Percentiles rank a stretch among this genome's conserved stretches.
phyloP scores from a whole-genome alignment of 495 filamentous ascomycete species.

The Xeromyces bisporus region DNA sequence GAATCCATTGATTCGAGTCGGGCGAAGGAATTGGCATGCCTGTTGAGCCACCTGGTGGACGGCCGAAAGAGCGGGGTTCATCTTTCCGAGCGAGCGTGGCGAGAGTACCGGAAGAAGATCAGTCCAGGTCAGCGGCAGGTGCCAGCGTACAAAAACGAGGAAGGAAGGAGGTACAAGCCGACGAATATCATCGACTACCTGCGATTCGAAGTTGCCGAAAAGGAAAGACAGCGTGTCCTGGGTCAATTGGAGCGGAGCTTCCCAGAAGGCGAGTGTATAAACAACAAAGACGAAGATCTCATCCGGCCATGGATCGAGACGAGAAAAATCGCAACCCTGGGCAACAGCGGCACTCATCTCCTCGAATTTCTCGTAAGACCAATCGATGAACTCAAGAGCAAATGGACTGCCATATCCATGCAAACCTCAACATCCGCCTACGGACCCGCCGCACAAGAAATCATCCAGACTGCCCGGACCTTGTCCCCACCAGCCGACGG shows the following conservation, averaged over 20 bases:
- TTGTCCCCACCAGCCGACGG: neutral
- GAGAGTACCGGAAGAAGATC: constrained; percentile 26
- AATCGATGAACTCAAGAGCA: neutral
- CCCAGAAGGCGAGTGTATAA: constrained; percentile 8
- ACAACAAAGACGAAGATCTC: constrained; percentile 33
- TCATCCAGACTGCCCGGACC: neutral
- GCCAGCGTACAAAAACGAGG: constrained; percentile 23
- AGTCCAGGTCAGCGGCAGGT: constrained; percentile 14
- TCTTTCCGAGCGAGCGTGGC: constrained; percentile 44
- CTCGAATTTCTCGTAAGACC: neutral
- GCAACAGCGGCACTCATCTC: constrained; percentile 1
- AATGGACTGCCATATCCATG: neutral
- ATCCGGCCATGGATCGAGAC: constrained; percentile 23
- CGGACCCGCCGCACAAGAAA: neutral
- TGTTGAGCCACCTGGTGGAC: constrained; percentile 71
- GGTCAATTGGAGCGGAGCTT: constrained; percentile 27
- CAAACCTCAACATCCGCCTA: neutral
- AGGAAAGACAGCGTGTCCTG: constrained; percentile 34
- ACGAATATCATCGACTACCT: constrained; percentile 54
- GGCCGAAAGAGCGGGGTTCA: constrained; percentile 54
- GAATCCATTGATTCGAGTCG: constrained; percentile 36
- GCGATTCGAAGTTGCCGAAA: constrained; percentile 41
- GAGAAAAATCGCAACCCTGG: constrained; percentile 11
- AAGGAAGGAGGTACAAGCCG: constrained; percentile 16
- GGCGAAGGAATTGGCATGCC: constrained; percentile 43